A percentile compares a stretch with the other conserved stretches of the same genome.
Evolutionary conservation across 371 early-diverging fungal genomes (phyloP).

Genomic region (Umbelopsis sp.): DNA sequence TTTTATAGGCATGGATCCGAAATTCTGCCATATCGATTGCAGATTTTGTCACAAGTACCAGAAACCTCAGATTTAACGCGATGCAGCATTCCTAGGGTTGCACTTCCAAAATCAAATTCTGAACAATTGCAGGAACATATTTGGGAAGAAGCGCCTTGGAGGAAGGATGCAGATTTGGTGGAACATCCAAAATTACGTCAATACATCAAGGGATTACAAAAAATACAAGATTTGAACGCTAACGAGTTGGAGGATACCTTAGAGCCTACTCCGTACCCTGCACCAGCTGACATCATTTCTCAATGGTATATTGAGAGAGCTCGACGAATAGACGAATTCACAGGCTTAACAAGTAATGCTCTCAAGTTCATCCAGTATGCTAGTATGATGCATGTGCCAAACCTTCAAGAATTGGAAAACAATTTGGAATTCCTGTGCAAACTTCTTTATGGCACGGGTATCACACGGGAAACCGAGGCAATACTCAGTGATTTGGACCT

Average conservation of each 20-base stretch:
- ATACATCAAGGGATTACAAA: constrained; percentile 23
- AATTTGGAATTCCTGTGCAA: constrained; percentile 66
- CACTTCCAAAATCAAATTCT: constrained; percentile 23
- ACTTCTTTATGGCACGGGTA: constrained; percentile 50
- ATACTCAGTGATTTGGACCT: constrained; percentile 34
- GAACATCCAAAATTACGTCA: constrained; percentile 27
- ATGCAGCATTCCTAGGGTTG: constrained; percentile 51
- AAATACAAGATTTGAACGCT: constrained; percentile 26
- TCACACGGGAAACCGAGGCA: not conserved
- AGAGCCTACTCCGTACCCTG: constrained; percentile 47
- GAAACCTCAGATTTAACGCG: constrained; percentile 55
- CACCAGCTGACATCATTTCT: constrained; percentile 44
- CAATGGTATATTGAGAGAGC: constrained; percentile 68
- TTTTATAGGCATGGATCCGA: constrained; percentile 66
- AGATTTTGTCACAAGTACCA: constrained; percentile 68
- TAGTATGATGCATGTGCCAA: constrained; percentile 52
- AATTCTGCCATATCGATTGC: constrained; percentile 62
- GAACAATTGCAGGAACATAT: constrained; percentile 38
- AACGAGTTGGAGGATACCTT: constrained; percentile 32
- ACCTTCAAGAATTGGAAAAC: constrained; percentile 47
- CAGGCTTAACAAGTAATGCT: constrained; percentile 59
- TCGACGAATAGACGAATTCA: constrained; percentile 53
- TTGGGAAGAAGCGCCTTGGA: constrained; percentile 43
- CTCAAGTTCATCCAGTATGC: constrained; percentile 60
- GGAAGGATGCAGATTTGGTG: constrained; percentile 31